Base-by-base conservation (phyloP, 2,329 filamentous ascomycete genomes). In the Penicillium sp. region DNA sequence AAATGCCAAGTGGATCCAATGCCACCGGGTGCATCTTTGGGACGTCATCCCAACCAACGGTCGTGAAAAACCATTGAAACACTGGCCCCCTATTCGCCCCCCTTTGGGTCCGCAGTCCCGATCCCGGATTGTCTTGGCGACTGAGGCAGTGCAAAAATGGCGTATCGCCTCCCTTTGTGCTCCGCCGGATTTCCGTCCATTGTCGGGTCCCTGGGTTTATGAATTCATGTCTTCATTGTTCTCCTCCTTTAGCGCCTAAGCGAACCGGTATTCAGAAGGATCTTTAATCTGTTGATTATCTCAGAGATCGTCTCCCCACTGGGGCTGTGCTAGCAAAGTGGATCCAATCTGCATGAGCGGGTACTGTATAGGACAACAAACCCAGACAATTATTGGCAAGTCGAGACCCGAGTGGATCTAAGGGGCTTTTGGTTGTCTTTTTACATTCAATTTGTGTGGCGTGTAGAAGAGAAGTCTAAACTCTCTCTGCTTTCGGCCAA, bases 91-190 rank as follows among this genome's bases (percentile, higher is more conserved):
- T 49, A 37, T 49, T 49, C 31, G 35, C 27, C 29, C 6, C 11
- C 20, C 31, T 6, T 20, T 51, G n/a, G n/a, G 11, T 51, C 49
- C 49, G 49, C 49, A 33, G 35, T 40, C 18, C 37, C 33, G 33
- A 18, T 50, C 49, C 49, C 35, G 35, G 35, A 15, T 11, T n/a
- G 15, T 25, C 57, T 59, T 59, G 57, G 57, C 57, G 29, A 66
- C 20, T 67, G 69, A 69, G 69, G 69, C 69, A 69, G 69, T 71
- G 69, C 69, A 71, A 60, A 52, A 29, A 53, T 56, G 60, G 41
- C 20, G 22, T 27, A 26, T 18, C 27, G n/a, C 14, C 43, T 25
- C 25, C 43, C 25, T 15, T 44, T 6, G 12, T 45, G 15, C 43
- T 26, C 43, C 43, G 43, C 43, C 43, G 43, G 43, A 6, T 20